phyloP scores from a whole-genome alignment of 257 asterid genomes.

The Solanum acaule region DNA sequence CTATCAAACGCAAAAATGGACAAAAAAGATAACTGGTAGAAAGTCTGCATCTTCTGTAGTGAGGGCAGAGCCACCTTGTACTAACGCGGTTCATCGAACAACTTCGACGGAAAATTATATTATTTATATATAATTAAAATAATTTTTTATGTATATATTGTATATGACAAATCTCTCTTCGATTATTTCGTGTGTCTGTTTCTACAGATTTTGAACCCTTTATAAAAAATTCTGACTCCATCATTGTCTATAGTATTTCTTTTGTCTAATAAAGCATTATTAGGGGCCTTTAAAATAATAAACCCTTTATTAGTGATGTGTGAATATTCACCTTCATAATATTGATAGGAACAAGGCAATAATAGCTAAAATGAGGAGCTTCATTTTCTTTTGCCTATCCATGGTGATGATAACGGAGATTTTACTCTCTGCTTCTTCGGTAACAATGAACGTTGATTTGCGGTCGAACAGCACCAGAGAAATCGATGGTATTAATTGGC shows the following conservation, averaged over 20 bases:
- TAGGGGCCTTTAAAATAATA: background rate
- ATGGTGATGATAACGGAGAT: background rate
- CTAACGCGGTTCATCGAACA: too few relatives aligned
- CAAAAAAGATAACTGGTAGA: background rate
- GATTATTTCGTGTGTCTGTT: rapidly evolving
- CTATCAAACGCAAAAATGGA: background rate
- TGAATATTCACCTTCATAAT: background rate
- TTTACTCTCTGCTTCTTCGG: background rate
- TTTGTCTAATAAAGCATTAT: background rate
- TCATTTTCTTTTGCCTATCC: background rate
- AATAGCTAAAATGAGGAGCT: background rate
- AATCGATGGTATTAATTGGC: background rate
- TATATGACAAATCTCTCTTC: too few relatives aligned
- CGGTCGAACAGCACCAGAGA: background rate
- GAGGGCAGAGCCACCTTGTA: too few relatives aligned
- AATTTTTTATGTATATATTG: too few relatives aligned
- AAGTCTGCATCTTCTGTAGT: background rate
- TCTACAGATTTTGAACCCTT: too few relatives aligned
- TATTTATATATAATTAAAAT: too few relatives aligned
- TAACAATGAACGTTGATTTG: background rate
- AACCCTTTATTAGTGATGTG: background rate
- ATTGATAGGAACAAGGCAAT: background rate
- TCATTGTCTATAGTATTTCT: background rate
- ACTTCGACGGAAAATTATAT: too few relatives aligned
- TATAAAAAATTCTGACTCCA: too few relatives aligned